Evolutionary conservation across 1,284 basidiomycete genomes (phyloP), one percentile per base, ranked within the genome.

Genomic region (Ceratobasidium sp.): DNA sequence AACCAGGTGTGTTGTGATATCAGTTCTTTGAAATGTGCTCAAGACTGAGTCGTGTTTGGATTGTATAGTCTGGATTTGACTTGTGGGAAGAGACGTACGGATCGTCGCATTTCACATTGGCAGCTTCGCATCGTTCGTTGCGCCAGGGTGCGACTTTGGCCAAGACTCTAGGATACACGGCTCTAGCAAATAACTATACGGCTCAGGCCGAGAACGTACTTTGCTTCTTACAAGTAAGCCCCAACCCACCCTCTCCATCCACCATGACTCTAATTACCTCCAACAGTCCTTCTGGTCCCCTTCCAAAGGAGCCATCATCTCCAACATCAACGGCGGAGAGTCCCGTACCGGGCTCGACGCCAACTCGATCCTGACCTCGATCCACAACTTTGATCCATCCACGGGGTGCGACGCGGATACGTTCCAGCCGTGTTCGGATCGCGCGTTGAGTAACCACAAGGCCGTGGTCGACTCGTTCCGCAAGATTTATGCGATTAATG

Each of bases 31-130:
- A 33, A 33, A 33, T 33, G 4, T 2, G 33, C 4, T 33, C 4
- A 4, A 4, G 33, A 33, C 33, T 33, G 33, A 33, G 33, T 33
- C 4, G 33, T n/a, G 33, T 33, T 33, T 33, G 33, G 33, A 33
- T 33, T 33, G 1, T 33, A 4, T 33, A 33, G 33, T 33, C 80
- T 10, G 78, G 88, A 1, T 92, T 90, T 81, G 91, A 92, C 81
- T 85, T 92, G 3, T 92, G 91, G 91, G 91, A 92, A 81, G 91
- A 92, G 82, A 83, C 91, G 33, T 83, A 85, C n/a, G 90, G 89
- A 0, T 88, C 88, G 13, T 90, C 89, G 5, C 92, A 90, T 84
- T 92, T 90, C 81, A 92, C 91, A 9, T 86, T 89, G 1, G 88
- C 88, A 3, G 88, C 88, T 1, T 90, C 91, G 79, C 90, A 91